Conservation (phyloP, 2,329 filamentous ascomycete species). For the Pseudocercospora fuligena region DNA sequence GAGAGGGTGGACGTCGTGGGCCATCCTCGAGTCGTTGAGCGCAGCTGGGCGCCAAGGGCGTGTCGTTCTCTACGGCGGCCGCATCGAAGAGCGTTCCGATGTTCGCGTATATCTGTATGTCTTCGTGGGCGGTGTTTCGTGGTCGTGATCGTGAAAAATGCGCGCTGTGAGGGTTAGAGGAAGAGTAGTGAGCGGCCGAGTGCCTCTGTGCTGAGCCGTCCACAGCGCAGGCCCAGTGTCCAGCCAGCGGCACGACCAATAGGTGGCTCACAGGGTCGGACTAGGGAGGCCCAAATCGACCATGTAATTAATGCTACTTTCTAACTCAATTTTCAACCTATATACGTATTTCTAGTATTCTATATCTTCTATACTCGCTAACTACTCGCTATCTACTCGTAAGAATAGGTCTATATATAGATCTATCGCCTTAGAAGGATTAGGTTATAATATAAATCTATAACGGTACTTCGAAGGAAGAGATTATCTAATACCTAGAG, state of each 20-base stretch:
- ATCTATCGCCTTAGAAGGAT: too few relatives aligned
- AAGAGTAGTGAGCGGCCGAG: neutral
- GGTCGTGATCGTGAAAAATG: neutral
- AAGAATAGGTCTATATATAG: too few relatives aligned
- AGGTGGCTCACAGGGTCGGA: too few relatives aligned
- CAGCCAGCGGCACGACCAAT: neutral
- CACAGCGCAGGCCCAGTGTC: neutral
- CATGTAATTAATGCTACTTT: too few relatives aligned
- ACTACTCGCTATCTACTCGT: too few relatives aligned
- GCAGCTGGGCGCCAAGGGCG: conserved; percentile 28
- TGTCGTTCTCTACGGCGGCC: conserved; percentile 26
- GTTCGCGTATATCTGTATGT: neutral
- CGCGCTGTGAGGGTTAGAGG: neutral
- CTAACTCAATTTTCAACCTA: too few relatives aligned
- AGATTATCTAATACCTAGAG: too few relatives aligned
- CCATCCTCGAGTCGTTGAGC: conserved; percentile 27
- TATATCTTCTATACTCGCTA: too few relatives aligned
- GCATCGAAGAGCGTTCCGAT: conserved; percentile 17
- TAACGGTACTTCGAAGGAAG: too few relatives aligned
- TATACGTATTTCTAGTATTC: too few relatives aligned
- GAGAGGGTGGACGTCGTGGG: conserved; percentile 24
- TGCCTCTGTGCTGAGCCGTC: neutral
- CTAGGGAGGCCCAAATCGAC: too few relatives aligned
- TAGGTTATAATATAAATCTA: too few relatives aligned
- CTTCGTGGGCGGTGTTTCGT: neutral